Conservation (phyloP, 768 basidiomycete genomes). For the Serendipita sp. region DNA sequence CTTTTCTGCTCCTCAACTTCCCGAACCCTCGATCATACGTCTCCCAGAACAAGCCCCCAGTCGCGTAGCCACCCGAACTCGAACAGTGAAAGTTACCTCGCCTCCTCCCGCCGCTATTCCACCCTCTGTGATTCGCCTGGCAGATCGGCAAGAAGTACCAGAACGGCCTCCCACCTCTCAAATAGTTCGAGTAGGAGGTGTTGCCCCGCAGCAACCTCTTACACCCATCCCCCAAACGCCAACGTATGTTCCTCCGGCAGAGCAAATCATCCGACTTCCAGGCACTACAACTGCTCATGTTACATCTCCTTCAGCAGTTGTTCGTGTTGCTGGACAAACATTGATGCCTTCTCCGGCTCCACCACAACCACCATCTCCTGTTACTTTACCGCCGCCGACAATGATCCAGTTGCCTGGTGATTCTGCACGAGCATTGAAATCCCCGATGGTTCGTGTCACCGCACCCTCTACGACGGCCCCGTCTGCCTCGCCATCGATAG, state of each 20-base stretch:
- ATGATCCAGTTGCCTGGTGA: neutral
- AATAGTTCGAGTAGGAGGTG: constrained; percentile 7
- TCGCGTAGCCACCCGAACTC: neutral
- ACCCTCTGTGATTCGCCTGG: constrained; percentile 1
- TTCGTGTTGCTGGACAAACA: neutral
- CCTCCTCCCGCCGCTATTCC: neutral
- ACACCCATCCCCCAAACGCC: constrained; percentile 3
- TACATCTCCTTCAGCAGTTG: neutral
- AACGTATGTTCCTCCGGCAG: neutral
- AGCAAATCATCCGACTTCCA: neutral
- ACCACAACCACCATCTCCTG: neutral
- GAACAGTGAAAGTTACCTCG: constrained; percentile 3
- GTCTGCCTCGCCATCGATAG: neutral
- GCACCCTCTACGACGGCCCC: neutral
- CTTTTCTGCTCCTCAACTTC: neutral
- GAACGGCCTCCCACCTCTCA: constrained; percentile 5
- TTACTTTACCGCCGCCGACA: neutral
- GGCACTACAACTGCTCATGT: neutral
- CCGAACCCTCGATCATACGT: neutral
- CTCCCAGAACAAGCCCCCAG: neutral
- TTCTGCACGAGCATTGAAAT: neutral
- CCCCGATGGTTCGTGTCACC: neutral
- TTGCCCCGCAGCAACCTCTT: constrained; percentile 3
- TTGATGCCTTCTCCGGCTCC: neutral
- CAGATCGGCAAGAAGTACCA: constrained; percentile 5